Evolutionary conservation across 306 rosid genomes (phyloP).

Genomic region (Lablab purpureus): DNA sequence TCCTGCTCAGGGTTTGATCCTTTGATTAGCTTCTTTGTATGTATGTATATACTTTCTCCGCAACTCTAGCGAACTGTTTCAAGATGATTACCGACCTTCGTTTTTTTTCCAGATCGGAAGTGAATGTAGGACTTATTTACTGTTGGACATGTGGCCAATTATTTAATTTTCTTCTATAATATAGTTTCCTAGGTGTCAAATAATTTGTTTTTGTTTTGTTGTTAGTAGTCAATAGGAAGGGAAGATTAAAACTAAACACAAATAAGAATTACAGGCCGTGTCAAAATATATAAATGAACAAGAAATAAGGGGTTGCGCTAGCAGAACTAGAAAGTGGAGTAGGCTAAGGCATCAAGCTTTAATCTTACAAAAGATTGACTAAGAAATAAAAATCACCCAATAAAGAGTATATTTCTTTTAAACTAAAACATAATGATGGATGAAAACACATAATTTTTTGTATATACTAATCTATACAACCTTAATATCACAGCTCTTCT

Average conservation of each 20-base stretch:
- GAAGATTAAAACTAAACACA: not conserved
- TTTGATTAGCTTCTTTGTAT: constrained; percentile 62
- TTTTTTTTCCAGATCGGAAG: constrained; percentile 43
- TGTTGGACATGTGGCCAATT: constrained; percentile 46
- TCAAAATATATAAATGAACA: not conserved
- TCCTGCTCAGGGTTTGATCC: constrained; percentile 91
- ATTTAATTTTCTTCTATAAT: constrained; percentile 41
- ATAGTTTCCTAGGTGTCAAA: constrained; percentile 34
- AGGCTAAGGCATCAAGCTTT: too few species aligned
- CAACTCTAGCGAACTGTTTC: constrained; percentile 47
- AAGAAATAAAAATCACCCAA: too few species aligned
- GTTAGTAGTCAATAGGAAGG: too few species aligned
- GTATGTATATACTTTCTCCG: constrained; percentile 51
- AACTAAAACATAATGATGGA: too few species aligned
- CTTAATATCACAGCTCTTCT: too few species aligned
- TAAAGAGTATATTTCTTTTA: too few species aligned
- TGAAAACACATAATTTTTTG: too few species aligned
- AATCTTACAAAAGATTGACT: too few species aligned
- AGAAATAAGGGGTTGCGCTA: not conserved
- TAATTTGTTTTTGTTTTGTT: constrained; percentile 24
- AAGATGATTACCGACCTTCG: constrained; percentile 38
- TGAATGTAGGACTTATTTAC: constrained; percentile 54
- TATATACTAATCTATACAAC: too few species aligned
- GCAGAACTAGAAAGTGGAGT: not conserved
- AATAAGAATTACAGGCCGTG: not conserved